Conservation (phyloP, 257 asterid species). For the Scutellaria baicalensis region DNA sequence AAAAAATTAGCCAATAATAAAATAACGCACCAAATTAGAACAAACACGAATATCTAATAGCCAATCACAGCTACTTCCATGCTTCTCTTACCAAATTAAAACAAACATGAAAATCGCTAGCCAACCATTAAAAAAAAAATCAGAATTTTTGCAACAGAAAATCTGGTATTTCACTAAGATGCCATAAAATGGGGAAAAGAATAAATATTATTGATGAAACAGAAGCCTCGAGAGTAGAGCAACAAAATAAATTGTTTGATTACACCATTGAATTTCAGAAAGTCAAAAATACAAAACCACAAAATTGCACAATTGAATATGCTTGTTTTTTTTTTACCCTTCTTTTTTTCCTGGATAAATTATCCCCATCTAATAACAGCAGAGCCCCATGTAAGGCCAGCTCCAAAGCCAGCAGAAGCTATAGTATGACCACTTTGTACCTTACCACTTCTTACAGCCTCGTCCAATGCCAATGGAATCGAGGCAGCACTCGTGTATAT, state of each 20-base stretch:
- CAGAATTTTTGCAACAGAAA: no score
- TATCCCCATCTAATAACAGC: slow-evolving; percentile 89
- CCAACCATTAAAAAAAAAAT: background rate
- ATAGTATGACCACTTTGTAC: slow-evolving; percentile 69
- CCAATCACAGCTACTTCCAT: no score
- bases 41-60: no score
- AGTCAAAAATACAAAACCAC: slow-evolving; percentile 8
- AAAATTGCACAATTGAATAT: slow-evolving; percentile 14
- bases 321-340: background rate
- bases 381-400: slow-evolving; percentile 97
- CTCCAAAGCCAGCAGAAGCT: slow-evolving; percentile 96
- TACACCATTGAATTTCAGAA: background rate
- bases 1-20: no score
- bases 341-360: background rate
- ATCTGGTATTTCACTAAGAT: background rate
- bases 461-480: slow-evolving; percentile 92
- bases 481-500: no score
- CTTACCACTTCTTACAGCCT: no score
- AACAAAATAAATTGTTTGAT: background rate
- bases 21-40: no score
- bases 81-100: no score
- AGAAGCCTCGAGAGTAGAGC: background rate
- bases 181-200: background rate
- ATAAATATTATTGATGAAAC: background rate
- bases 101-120: background rate